These are phyloP conservation scores for Trichophyton schoenleinii DNA, from an alignment of 2,329 filamentous ascomycete species.

Conservation along the genomic window DNA sequence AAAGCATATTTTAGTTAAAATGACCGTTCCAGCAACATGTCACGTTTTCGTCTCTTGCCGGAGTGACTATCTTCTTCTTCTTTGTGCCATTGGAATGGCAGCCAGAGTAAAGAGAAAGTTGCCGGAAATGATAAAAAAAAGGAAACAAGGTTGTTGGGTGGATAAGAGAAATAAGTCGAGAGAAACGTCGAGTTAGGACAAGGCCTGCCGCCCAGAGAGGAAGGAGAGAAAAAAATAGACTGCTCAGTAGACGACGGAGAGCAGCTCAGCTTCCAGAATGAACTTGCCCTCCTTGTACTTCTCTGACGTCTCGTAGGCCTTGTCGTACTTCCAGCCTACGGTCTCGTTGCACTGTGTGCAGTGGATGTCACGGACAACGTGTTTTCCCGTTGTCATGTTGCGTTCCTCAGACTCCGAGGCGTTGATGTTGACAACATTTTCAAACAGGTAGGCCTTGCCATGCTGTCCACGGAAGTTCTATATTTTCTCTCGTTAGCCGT, in stretches of 20 bases:
- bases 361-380: slow-evolving; percentile 84
- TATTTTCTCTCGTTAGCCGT: slow-evolving; percentile 4
- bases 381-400: slow-evolving; percentile 93
- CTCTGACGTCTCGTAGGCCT: slow-evolving; percentile 80
- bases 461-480: slow-evolving; percentile 98
- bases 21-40: neutral
- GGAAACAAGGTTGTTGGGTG: neutral
- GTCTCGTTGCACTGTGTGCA: slow-evolving; percentile 85
- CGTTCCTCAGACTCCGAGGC: slow-evolving; percentile 74
- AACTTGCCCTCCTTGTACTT: slow-evolving; percentile 99
- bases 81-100: too few species aligned
- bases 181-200: neutral
- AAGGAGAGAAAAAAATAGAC: neutral
- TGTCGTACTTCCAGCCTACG: slow-evolving; percentile 98
- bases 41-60: neutral
- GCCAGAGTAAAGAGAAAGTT: neutral
- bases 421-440: slow-evolving; percentile 81
- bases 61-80: neutral
- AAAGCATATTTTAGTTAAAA: neutral
- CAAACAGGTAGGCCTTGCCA: slow-evolving; percentile 95
- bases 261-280: slow-evolving; percentile 82
- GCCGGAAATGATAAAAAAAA: neutral
- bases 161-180: neutral
- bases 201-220: neutral
- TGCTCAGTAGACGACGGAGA: slow-evolving; percentile 59